Evolutionary conservation across 1,139 yeast species (phyloP).

Genomic region (Kluyveromyces sp.): DNA sequence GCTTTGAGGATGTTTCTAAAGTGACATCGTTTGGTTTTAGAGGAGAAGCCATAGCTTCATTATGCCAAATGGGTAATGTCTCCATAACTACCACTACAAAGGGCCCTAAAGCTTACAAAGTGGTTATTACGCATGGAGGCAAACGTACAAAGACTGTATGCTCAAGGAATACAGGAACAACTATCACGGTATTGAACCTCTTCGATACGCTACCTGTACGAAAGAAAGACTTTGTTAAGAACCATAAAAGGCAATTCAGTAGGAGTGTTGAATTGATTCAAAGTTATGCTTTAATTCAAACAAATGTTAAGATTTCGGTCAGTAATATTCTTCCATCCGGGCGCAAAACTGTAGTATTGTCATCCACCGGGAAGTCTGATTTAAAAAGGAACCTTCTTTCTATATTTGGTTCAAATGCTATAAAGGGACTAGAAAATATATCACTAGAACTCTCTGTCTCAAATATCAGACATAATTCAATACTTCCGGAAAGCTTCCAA

Average conservation of each 20-base stretch:
- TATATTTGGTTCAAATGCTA: constrained; percentile 62
- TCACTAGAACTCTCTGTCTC: constrained; percentile 29
- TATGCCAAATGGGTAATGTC: constrained; percentile 54
- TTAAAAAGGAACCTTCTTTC: constrained; percentile 52
- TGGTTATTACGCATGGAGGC: constrained; percentile 52
- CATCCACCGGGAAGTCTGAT: constrained; percentile 41
- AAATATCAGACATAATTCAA: background rate
- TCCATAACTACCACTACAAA: constrained; percentile 49
- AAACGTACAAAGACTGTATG: constrained; percentile 35
- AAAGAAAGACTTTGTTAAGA: constrained; percentile 60
- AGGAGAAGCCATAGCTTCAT: constrained; percentile 77
- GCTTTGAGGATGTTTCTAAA: constrained; percentile 47
- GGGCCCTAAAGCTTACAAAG: constrained; percentile 50
- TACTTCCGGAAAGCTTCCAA: constrained; percentile 1
- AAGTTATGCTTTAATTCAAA: constrained; percentile 57
- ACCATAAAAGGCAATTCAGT: constrained; percentile 62
- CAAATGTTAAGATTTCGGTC: constrained; percentile 51
- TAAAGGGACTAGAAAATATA: constrained; percentile 48
- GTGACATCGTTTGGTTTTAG: constrained; percentile 67
- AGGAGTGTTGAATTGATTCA: constrained; percentile 57
- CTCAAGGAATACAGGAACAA: constrained; percentile 57
- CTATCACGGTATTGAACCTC: constrained; percentile 42
- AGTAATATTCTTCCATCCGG: constrained; percentile 37
- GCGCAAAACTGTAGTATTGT: constrained; percentile 43
- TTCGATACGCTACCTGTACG: constrained; percentile 70